These are phyloP conservation scores for Astragalus membranaceus DNA, from an alignment of 306 rosid species.

Conservation along the genomic window DNA sequence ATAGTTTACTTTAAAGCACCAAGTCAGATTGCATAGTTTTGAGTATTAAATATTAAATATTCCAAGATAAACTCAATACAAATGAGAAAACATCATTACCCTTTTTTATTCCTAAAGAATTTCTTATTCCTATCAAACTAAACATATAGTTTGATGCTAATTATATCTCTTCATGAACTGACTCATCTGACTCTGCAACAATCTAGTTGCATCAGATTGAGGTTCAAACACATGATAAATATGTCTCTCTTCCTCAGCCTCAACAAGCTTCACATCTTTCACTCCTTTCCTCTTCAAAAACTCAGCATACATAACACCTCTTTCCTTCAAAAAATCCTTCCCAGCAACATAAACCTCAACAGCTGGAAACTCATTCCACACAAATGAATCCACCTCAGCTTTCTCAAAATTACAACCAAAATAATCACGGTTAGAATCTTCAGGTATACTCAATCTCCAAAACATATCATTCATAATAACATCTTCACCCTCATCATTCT, in stretches of 20 bases:
- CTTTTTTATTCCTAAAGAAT: not conserved
- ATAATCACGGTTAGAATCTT: constrained; percentile 41
- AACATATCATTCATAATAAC: constrained; percentile 36
- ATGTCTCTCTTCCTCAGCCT: constrained; percentile 48
- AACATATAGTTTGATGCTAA: not conserved
- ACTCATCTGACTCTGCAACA: constrained; percentile 58
- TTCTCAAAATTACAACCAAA: constrained; percentile 64
- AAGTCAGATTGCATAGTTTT: too few relatives aligned
- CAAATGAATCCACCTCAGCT: constrained; percentile 6
- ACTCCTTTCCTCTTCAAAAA: constrained; percentile 50
- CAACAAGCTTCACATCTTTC: constrained; percentile 48
- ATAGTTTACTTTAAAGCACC: too few relatives aligned
- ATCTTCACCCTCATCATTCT: constrained; percentile 14
- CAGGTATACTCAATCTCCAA: constrained; percentile 69
- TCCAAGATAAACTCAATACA: not conserved
- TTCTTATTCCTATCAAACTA: not conserved
- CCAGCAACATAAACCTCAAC: constrained; percentile 72
- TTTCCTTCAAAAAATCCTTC: constrained; percentile 64
- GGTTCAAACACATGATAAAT: constrained; percentile 51
- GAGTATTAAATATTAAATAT: too few relatives aligned
- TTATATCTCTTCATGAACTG: constrained; percentile 41
- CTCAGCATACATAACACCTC: constrained; percentile 67
- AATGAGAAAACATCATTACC: not conserved
- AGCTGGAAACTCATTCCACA: constrained; percentile 52
- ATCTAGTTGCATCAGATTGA: constrained; percentile 48